Base-by-base conservation (phyloP, 345 rosid genomes). In the Pelargonium nanum region DNA sequence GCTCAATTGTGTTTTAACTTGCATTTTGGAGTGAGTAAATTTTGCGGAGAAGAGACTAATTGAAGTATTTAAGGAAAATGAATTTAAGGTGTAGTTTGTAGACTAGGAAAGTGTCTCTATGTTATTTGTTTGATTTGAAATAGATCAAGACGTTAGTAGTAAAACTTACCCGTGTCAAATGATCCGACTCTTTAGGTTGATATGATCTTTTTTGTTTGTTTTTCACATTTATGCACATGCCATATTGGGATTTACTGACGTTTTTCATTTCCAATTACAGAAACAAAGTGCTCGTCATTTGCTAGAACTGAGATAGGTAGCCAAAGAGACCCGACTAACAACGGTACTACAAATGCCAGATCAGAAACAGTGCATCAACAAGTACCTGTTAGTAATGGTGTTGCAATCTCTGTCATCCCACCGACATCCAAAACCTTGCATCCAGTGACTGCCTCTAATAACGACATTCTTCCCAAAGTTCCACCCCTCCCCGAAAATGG, bases 221-320 rank as follows among this genome's bases (percentile, higher is more conserved):
- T n/a, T n/a, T n/a, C n/a, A 34, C 63, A 56, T 45, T 21, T 54
- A 34, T 13, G 45, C 55, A 57, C 56, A 19, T 20, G 53, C 25
- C 65, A 26, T 52, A 55, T 53, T 51, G n/a, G 55, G 51, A 67
- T 56, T 72, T 28, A 76, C 26, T 3, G 34, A 8, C 44, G 44
- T 25, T 65, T 51, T 62, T 34, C 57, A 24, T 73, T 70, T 19
- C 17, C 40, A 5, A 53, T 68, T 64, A 66, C 86, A 90, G 97
- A 94, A 80, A 79, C 83, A 19, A 77, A 81, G 56, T 88, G 79
- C 75, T 88, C 82, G 56, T 75, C 86, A 16, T 67, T 81, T 24
- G 89, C 86, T 25, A 83, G 93, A 78, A 69, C 74, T 52, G 92
- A 88, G 58, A 20, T 66, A 66, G 87, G 83, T 54, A 66, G 61